These are phyloP conservation scores for Pythium aquatile DNA, from an alignment of 352 stramenopile genomes.

Conservation along the genomic window DNA sequence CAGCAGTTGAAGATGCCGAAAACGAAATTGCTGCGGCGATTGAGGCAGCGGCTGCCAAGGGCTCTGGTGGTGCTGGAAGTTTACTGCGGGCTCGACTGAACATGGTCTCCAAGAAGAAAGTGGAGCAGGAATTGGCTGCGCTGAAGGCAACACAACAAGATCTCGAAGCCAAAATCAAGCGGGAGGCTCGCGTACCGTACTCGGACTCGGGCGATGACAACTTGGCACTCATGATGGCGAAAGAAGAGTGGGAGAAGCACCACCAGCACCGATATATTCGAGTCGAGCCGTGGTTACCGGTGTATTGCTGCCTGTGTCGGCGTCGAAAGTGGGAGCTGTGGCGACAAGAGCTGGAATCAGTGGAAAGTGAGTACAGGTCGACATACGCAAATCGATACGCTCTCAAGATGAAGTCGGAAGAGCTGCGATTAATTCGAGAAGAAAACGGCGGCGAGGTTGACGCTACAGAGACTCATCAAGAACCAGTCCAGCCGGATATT, in stretches of 20 bases:
- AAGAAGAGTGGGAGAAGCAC: conserved; percentile 67
- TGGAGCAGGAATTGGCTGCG: conserved; percentile 45
- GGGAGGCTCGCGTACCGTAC: conserved; percentile 25
- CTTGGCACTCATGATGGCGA: conserved; percentile 27
- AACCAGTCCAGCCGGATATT: background rate
- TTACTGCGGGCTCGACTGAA: conserved; percentile 39
- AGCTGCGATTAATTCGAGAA: conserved; percentile 32
- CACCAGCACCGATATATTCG: conserved; percentile 69
- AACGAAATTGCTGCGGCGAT: conserved; percentile 51
- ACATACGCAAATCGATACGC: conserved; percentile 35
- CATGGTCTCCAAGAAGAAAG: conserved; percentile 57
- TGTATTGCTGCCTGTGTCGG: conserved; percentile 68
- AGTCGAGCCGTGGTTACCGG: conserved; percentile 22
- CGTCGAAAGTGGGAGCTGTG: conserved; percentile 59
- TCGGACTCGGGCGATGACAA: conserved; percentile 18
- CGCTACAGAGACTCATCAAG: background rate
- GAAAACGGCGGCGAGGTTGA: conserved; percentile 1
- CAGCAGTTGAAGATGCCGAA: conserved; percentile 53
- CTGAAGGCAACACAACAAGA: conserved; percentile 42
- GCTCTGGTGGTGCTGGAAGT: conserved; percentile 26
- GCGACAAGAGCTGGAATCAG: conserved; percentile 43
- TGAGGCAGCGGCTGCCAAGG: conserved; percentile 20
- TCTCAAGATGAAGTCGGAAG: conserved; percentile 46
- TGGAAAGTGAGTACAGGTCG: conserved; percentile 42
- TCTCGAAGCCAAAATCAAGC: conserved; percentile 28